A percentile compares a stretch with the other conserved stretches of the same genome.
Conservation (phyloP, 306 rosid species). For the Vigna trinervia region DNA sequence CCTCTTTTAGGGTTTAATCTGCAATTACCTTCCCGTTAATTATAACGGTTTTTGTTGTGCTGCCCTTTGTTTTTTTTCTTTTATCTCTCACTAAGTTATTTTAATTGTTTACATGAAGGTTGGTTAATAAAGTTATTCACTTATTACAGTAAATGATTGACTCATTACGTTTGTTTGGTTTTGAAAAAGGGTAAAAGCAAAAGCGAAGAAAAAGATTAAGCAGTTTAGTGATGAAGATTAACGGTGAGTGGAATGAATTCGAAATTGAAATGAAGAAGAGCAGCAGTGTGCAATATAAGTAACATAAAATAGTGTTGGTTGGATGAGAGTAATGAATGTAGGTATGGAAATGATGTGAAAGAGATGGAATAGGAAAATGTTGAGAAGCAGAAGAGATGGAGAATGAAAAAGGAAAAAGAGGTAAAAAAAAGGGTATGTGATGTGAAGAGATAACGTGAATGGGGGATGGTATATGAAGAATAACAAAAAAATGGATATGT, state of each 20-base stretch:
- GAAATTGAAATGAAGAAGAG: too few species aligned
- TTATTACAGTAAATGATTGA: constrained; percentile 42
- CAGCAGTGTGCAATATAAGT: too few species aligned
- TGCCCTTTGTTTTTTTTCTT: not conserved
- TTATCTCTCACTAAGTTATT: constrained; percentile 35
- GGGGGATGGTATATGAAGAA: constrained; percentile 58
- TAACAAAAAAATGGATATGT: constrained; percentile 47
- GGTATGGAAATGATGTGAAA: constrained; percentile 44
- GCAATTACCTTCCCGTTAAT: constrained; percentile 66
- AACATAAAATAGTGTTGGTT: not conserved
- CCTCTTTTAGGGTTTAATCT: constrained; percentile 31
- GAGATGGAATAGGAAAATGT: constrained; percentile 47
- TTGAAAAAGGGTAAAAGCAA: not conserved
- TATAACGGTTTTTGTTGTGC: constrained; percentile 59
- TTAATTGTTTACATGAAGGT: constrained; percentile 49
- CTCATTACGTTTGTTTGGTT: constrained; percentile 22
- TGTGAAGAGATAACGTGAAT: not conserved
- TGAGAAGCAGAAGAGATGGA: not conserved
- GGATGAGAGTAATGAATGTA: not conserved
- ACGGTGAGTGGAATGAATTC: too few species aligned
- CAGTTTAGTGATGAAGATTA: too few species aligned
- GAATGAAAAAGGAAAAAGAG: too few species aligned
- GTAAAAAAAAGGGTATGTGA: not conserved
- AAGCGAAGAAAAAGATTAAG: not conserved
- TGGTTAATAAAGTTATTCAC: constrained; percentile 27